Evolutionary conservation across 1,139 yeast species (phyloP).

Genomic region (Lodderomyces beijingensis): DNA sequence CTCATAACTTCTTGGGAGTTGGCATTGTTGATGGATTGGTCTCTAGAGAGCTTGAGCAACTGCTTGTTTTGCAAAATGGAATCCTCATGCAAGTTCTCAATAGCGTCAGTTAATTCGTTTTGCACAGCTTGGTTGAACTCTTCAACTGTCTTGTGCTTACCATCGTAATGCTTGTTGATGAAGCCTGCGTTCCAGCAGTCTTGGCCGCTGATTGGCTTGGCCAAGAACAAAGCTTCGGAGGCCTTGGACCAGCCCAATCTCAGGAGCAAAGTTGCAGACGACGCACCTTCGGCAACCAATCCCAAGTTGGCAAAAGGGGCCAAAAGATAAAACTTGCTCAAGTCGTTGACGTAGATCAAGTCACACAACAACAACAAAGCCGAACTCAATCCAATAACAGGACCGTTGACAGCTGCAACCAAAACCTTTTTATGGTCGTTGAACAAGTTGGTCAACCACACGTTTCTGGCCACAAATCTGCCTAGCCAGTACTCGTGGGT

Average conservation of each 20-base stretch:
- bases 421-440: conserved; percentile 70
- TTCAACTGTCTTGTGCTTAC: conserved; percentile 46
- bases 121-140: conserved; percentile 57
- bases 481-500: conserved; percentile 54
- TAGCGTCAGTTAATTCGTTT: conserved; percentile 41
- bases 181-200: conserved; percentile 59
- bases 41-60: conserved; percentile 48
- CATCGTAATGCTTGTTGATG: conserved; percentile 47
- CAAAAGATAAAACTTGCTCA: conserved; percentile 52
- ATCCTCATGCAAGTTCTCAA: conserved; percentile 50
- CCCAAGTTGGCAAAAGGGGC: conserved; percentile 84
- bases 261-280: conserved; percentile 62
- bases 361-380: conserved; percentile 76
- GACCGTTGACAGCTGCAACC: conserved; percentile 79
- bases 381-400: conserved; percentile 77
- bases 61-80: conserved; percentile 62
- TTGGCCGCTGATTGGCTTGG: conserved; percentile 61
- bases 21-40: conserved; percentile 44
- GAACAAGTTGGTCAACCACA: conserved; percentile 64
- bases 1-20: conserved; percentile 62
- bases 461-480: conserved; percentile 65
- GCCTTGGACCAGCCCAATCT: conserved; percentile 75
- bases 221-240: conserved; percentile 67
- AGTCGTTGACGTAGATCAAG: conserved; percentile 65
- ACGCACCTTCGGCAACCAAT: conserved; percentile 78